These are phyloP conservation scores for Fusarium pininemorale DNA, from an alignment of 2,329 filamentous ascomycete genomes.

Conservation along the genomic window DNA sequence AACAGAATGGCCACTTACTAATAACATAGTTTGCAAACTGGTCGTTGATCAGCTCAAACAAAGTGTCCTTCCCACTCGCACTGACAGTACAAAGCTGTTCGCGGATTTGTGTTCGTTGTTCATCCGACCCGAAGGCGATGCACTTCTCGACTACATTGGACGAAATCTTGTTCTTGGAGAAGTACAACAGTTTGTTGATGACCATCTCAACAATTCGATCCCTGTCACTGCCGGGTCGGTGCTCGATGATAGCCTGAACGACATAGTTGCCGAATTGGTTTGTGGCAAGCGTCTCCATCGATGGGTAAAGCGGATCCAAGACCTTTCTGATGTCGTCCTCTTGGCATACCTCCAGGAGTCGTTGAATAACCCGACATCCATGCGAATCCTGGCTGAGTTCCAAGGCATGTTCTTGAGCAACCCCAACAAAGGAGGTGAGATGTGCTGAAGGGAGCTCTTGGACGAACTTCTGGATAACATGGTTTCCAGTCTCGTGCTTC, in stretches of 20 bases:
- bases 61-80: constrained; percentile 72
- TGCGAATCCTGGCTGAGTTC: constrained; percentile 81
- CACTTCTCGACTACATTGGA: constrained; percentile 98
- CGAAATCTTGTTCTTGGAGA: constrained; percentile 95
- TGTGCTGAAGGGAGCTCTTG: constrained; percentile 79
- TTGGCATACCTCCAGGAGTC: constrained; percentile 85
- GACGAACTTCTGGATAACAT: constrained; percentile 95
- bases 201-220: constrained; percentile 78
- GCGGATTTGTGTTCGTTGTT: constrained; percentile 76
- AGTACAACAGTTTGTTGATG: constrained; percentile 73
- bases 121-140: constrained; percentile 74
- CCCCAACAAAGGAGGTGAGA: constrained; percentile 85
- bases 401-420: constrained; percentile 79
- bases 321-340: constrained; percentile 76
- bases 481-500: constrained; percentile 91
- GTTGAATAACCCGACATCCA: constrained; percentile 91
- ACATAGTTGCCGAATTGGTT: constrained; percentile 98
- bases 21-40: constrained; percentile 97
- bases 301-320: constrained; percentile 80
- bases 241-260: constrained; percentile 86
- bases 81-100: constrained; percentile 67
- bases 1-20: constrained; percentile 70
- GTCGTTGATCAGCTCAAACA: constrained; percentile 85
- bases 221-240: constrained; percentile 77
- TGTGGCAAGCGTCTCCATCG: constrained; percentile 76